phyloP scores from a whole-genome alignment of 2,329 filamentous ascomycete genomes.

The Pestalotiopsis sp. region DNA sequence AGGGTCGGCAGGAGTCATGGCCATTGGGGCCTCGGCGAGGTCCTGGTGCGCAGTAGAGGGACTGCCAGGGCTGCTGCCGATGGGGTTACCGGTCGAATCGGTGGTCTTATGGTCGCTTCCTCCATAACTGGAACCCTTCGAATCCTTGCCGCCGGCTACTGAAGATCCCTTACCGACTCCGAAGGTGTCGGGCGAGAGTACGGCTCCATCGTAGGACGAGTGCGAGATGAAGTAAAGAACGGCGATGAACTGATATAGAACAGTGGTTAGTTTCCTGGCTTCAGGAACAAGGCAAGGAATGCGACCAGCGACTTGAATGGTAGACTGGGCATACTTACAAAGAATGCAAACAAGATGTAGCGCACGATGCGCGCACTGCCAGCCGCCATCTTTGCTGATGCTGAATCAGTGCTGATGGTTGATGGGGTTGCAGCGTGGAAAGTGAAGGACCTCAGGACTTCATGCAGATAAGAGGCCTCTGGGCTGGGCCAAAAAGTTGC shows the following conservation, averaged over 20 bases:
- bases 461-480: not conserved
- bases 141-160: not conserved
- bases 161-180: conserved; percentile 24
- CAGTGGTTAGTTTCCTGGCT: not conserved
- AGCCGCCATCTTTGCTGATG: conserved; percentile 53
- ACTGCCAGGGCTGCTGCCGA: conserved; percentile 21
- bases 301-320: not conserved
- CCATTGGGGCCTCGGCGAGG: conserved; percentile 49
- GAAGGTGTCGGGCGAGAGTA: conserved; percentile 45
- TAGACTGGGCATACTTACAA: conserved; percentile 61
- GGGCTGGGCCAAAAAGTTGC: conserved; percentile 2
- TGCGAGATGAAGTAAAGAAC: conserved; percentile 82
- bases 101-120: conserved; percentile 24
- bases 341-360: conserved; percentile 79
- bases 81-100: conserved; percentile 16
- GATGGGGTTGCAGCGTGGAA: conserved; percentile 1
- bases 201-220: conserved; percentile 49
- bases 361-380: conserved; percentile 75
- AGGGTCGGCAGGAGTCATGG: conserved; percentile 53
- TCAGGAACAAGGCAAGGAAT: not conserved
- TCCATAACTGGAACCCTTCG: conserved; percentile 35
- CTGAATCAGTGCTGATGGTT: not conserved
- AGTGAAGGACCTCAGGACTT: not conserved
- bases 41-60: conserved; percentile 36
- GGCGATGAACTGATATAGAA: conserved; percentile 55